A percentile compares a stretch with the other conserved stretches of the same genome.
Evolutionary conservation across 2,329 filamentous ascomycete genomes (phyloP).

Genomic region (Xylariaceae sp.): DNA sequence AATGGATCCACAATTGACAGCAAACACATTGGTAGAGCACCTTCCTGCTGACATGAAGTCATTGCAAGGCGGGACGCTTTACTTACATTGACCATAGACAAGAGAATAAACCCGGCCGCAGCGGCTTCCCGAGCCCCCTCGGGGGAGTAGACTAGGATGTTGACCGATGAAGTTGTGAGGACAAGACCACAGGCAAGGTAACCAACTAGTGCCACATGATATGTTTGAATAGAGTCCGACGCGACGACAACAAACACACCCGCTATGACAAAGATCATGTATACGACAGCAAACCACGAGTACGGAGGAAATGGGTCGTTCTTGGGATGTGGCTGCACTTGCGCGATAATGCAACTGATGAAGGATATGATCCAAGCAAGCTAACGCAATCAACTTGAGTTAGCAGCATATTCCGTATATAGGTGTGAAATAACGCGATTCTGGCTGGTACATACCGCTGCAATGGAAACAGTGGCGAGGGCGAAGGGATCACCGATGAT

Average conservation of each 20-base stretch:
- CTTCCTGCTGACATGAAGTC: neutral
- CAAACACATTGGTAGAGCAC: neutral
- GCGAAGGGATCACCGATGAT: slow-evolving; percentile 96
- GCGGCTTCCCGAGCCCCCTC: slow-evolving; percentile 79
- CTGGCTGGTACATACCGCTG: slow-evolving; percentile 66
- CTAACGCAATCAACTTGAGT: slow-evolving; percentile 50
- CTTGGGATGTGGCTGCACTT: slow-evolving; percentile 50
- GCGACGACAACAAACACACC: slow-evolving; percentile 83
- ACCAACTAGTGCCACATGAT: slow-evolving; percentile 88
- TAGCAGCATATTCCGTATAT: slow-evolving; percentile 5
- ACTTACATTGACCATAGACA: slow-evolving; percentile 89
- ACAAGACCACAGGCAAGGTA: slow-evolving; percentile 84
- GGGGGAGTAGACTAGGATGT: slow-evolving; percentile 78
- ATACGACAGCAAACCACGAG: slow-evolving; percentile 89
- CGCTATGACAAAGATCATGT: slow-evolving; percentile 79
- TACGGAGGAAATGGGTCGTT: slow-evolving; percentile 72
- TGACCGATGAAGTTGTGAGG: slow-evolving; percentile 82
- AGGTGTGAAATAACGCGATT: neutral
- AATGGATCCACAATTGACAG: neutral
- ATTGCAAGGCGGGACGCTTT: neutral
- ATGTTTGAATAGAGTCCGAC: slow-evolving; percentile 81
- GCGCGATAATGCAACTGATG: slow-evolving; percentile 78
- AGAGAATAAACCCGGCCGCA: slow-evolving; percentile 88
- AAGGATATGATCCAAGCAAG: slow-evolving; percentile 95
- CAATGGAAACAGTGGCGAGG: slow-evolving; percentile 89